Evolutionary conservation across 2,329 filamentous ascomycete species (phyloP).

Genomic region (Aspergillus ibericus): DNA sequence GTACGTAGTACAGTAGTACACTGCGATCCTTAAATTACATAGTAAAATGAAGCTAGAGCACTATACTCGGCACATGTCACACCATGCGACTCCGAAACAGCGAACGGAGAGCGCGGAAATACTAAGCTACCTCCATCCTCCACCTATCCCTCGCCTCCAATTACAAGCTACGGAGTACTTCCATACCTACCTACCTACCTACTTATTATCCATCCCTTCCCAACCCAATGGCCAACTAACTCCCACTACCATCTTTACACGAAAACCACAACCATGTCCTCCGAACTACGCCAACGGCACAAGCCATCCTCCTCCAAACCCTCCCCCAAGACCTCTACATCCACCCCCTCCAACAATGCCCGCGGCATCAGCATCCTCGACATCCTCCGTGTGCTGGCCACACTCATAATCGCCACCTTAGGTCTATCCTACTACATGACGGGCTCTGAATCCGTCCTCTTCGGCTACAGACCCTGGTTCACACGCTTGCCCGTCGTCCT

Average conservation of each 20-base stretch:
- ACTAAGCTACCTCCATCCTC: background rate
- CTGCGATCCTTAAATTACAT: background rate
- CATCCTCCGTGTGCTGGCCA: constrained; percentile 66
- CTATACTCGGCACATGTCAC: background rate
- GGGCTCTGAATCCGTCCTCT: constrained; percentile 67
- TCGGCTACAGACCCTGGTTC: constrained; percentile 67
- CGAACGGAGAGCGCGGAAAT: constrained; percentile 1
- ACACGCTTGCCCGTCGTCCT: constrained; percentile 60
- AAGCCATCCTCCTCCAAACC: constrained; percentile 12
- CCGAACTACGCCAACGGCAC: constrained; percentile 34
- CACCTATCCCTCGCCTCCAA: background rate
- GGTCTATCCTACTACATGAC: constrained; percentile 76
- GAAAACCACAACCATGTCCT: constrained; percentile 25
- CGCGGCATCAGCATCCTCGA: constrained; percentile 57
- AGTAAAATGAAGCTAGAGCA: background rate
- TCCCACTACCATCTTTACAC: background rate
- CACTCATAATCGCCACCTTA: constrained; percentile 65
- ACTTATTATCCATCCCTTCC: background rate
- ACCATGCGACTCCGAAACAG: constrained; percentile 1
- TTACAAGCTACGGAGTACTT: background rate
- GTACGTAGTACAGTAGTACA: too few relatives aligned
- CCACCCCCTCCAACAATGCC: constrained; percentile 16
- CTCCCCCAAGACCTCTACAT: constrained; percentile 8
- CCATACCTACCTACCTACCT: background rate
- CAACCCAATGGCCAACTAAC: background rate